Evolutionary conservation across 192 early-diverging fungal species (phyloP).

Genomic region (Gigaspora rosea): DNA sequence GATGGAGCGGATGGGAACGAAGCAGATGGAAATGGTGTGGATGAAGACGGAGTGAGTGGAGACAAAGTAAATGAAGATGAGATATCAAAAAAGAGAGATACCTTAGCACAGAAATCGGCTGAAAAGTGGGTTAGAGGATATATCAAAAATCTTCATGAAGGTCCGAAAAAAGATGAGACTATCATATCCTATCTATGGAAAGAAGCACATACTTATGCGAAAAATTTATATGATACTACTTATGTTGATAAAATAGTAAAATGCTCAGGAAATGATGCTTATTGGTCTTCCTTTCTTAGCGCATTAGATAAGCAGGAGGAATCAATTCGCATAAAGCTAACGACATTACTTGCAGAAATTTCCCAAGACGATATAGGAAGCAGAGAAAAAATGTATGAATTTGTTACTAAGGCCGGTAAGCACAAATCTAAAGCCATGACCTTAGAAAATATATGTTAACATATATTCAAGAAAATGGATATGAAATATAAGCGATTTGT

Average conservation of each 20-base stretch:
- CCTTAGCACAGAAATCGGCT: conserved; percentile 7
- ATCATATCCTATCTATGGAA: conserved; percentile 19
- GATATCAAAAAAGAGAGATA: neutral
- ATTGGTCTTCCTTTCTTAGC: neutral
- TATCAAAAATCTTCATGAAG: conserved; percentile 23
- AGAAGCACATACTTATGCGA: neutral
- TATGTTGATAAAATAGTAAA: neutral
- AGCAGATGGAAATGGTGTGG: no score
- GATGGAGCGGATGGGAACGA: no score
- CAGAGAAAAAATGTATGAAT: neutral
- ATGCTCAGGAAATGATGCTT: neutral
- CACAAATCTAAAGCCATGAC: neutral
- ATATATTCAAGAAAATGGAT: neutral
- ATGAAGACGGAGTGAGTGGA: no score
- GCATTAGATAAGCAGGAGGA: conserved; percentile 6
- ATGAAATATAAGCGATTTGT: neutral
- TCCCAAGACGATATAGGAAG: neutral
- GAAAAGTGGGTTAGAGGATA: conserved; percentile 10
- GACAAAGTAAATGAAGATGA: neutral
- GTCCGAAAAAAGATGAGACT: conserved; percentile 17
- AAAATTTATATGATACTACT: conserved; percentile 5
- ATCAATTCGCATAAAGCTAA: conserved; percentile 1
- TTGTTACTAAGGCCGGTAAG: conserved; percentile 3
- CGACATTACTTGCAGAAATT: conserved; percentile 1
- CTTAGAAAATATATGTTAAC: conserved; percentile 19